A percentile compares a stretch with the other conserved stretches of the same genome.
These are phyloP conservation scores for Curvularia hawaiiensis DNA, from an alignment of 2,329 filamentous ascomycete genomes.

Conservation along the genomic window DNA sequence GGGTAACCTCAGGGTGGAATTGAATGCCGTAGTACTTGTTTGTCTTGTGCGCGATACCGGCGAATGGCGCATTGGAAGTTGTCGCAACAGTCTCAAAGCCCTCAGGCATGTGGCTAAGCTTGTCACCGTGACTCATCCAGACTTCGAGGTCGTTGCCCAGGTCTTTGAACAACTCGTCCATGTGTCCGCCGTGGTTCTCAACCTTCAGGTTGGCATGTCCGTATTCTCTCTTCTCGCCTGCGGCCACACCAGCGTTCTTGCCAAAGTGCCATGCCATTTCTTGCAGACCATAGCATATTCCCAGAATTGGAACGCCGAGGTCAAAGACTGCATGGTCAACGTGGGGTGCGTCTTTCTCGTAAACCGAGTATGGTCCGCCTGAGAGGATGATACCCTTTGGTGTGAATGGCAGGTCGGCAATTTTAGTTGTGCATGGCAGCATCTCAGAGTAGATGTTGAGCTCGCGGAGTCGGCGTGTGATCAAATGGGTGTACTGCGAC, in stretches of 20 bases:
- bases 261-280: slow-evolving; percentile 75
- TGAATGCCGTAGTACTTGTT: slow-evolving; percentile 82
- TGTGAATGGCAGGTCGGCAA: slow-evolving; percentile 75
- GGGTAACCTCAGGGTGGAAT: slow-evolving; percentile 86
- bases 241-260: slow-evolving; percentile 65
- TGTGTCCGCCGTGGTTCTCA: slow-evolving; percentile 62
- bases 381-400: slow-evolving; percentile 84
- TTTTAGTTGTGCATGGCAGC: slow-evolving; percentile 84
- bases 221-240: slow-evolving; percentile 72
- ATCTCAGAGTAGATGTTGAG: slow-evolving; percentile 87
- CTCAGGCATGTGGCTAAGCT: slow-evolving; percentile 74
- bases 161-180: slow-evolving; percentile 79
- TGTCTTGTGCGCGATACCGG: slow-evolving; percentile 74
- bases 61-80: slow-evolving; percentile 77
- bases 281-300: slow-evolving; percentile 70
- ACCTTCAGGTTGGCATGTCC: slow-evolving; percentile 71
- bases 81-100: slow-evolving; percentile 75
- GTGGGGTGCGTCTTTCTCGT: slow-evolving; percentile 76
- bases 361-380: slow-evolving; percentile 78
- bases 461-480: slow-evolving; percentile 74
- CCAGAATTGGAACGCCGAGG: slow-evolving; percentile 65
- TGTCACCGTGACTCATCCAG: slow-evolving; percentile 91
- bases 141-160: slow-evolving; percentile 73
- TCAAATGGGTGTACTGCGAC: slow-evolving; percentile 75
- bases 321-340: slow-evolving; percentile 84